Base-by-base conservation (phyloP, 2,329 filamentous ascomycete genomes). In the Nothomitra cinnamomea region DNA sequence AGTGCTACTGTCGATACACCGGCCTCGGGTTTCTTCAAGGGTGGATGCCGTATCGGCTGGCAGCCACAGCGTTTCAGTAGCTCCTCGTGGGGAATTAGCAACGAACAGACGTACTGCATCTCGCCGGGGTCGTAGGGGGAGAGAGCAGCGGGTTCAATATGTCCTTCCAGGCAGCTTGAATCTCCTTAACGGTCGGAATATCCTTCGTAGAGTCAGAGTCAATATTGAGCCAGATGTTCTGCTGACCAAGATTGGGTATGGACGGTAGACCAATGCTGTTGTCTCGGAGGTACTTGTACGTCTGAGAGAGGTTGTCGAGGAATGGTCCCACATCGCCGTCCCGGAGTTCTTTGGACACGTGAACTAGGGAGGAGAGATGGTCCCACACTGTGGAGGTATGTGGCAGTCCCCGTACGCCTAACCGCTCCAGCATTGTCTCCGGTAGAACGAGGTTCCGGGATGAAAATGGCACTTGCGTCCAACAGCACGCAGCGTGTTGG, bases 71-170 rank as follows among this genome's bases (percentile, higher is more conserved):
- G 51, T 22, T 51, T 56, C 13, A 63, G 38, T 0, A 62, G 50
- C 25, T 58, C 60, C 49, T 61, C 56, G 35, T 57, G 61, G 1
- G 45, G 57, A 41, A 56, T 59, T 17, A 62, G 45, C 8, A 56
- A 52, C n/a, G 53, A 54, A 28, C 57, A 45, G 5, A 63, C 55
- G 7, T 59, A 58, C 53, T 61, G 58, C 1, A 59, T 50, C 1
- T 36, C 32, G 0, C 59, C 59, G 7, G 57, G 55, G 55, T 63
- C 61, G 17, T 49, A 57, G 1, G 60, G 59, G 45, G 58, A 62
- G 0, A 59, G 2, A 62, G 47, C 2, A 62, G 56, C 1, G 63
- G 58, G 1, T 58, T 28, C 2, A 56, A 32, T 17, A 59, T 50
- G 2, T 41, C 49, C 3, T 55, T 49, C 61, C 60, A 63, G 8